Base-by-base conservation (phyloP, 2,329 filamentous ascomycete species). In the Diplodia corticola region DNA sequence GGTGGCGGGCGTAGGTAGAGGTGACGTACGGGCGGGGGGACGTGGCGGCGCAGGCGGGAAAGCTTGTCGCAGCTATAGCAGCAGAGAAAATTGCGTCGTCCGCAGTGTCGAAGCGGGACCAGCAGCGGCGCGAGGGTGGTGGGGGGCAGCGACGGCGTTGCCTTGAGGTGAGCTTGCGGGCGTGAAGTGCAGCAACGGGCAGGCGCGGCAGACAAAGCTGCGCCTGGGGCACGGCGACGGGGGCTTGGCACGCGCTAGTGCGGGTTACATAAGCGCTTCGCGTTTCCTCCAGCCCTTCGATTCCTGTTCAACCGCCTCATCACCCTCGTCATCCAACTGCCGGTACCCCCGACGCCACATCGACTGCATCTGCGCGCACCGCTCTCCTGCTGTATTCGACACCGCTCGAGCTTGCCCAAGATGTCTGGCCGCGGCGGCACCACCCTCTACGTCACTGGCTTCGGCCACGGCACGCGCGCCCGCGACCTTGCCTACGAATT, bases 401-500 rank as follows among this genome's bases (percentile, higher is more conserved):
- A 24, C 33, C 24, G 15, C 40, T 22, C 48, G 30, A 55, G 63
- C 63, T 49, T 57, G 40, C 50, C n/a, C 40, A 65, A 48, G 51
- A 97, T 97, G 93, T 97, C 93, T 88, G 92, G 93, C 79, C 89
- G 91, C 80, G 81, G 81, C 67, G 90, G 92, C 74, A 96, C 91
- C 69, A 98, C 94, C 67, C 91, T 98, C 73, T 98, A 98, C 85
- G 94, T 98, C 81, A 97, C 93, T 78, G 95, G 95, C 87, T 99
- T 99, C 82, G 96, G 94, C 87, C 93, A 97, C 83, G 93, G 94
- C 81, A 97, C 94, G 81, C 92, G 95, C 85, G 93, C 95, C 81
- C 92, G 95, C 88, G 93, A 99, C 86, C 91, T 98, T 81, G 93
- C 94, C 85, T 97, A 96, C 91, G 94, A 98, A 87, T 98, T 98